Base-by-base conservation (phyloP, 106 monocot genomes). In the Narthecium ossifragum region DNA sequence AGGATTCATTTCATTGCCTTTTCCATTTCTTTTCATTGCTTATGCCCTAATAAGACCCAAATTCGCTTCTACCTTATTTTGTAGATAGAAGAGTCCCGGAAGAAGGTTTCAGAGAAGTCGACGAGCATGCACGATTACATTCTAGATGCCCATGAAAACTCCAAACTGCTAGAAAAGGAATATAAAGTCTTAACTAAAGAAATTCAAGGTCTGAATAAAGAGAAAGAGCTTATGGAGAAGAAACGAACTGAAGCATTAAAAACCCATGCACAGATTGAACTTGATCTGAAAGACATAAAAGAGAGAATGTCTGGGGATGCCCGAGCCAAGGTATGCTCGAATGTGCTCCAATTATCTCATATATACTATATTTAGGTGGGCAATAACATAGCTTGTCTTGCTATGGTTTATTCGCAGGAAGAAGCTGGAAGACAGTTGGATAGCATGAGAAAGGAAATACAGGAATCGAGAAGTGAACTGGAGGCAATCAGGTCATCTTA, bases 201-300 rank as follows among this genome's bases (percentile, higher is more conserved):
- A 15, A 76, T 86, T 61, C 89, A 96, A 73, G 75, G 65, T 46
- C 51, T 86, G 21, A 83, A 72, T 51, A 83, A 84, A 61, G 86
- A 84, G 40, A 96, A 81, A 67, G 83, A 90, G 34, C 34, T 56
- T 21, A 62, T 72, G 36, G 86, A 87, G 61, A 79, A 76, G 61
- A 67, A 46, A 41, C 74, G 86, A 47, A 96, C 74, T 47, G 73
- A 78, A 70, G 96, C 86, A 57, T 34, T 90, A 28, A 78, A 84
- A 67, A 62, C 23, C 28, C 86, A 70, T 71, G 70, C 90, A 23
- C 75, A 90, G 58, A 72, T 81, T 70, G 96, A 96, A 49, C 84
- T 96, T 70, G 96, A 96, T 84, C 62, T 96, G 49, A 96, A 76
- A 68, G 96, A 96, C 49, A 63, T 96, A 51, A 78, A 90, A 72